Percentiles rank a stretch among this genome's conserved stretches.
Evolutionary conservation across 495 filamentous ascomycete genomes (phyloP).

Genomic region (Aspergillus saccharolyticus): DNA sequence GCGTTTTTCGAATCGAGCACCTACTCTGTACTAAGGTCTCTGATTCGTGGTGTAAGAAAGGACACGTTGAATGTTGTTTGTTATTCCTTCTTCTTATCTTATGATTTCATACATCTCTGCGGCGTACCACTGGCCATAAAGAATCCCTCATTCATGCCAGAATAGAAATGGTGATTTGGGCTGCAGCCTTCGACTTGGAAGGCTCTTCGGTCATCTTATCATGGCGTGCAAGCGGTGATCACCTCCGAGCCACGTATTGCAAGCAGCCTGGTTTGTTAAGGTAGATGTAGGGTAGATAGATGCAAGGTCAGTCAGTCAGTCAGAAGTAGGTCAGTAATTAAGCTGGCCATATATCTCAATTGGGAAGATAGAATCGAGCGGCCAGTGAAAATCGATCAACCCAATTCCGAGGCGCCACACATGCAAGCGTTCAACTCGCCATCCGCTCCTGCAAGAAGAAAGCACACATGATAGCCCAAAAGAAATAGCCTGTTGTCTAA

Average conservation of each 20-base stretch:
- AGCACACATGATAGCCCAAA: conserved; percentile 8
- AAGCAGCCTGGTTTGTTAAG: background rate
- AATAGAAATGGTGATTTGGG: background rate
- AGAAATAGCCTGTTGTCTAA: conserved; percentile 1
- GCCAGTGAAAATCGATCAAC: background rate
- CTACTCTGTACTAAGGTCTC: background rate
- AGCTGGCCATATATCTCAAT: background rate
- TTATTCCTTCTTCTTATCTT: no score
- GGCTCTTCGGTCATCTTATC: background rate
- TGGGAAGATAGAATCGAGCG: background rate
- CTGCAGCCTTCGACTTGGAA: background rate
- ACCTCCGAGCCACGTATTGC: background rate
- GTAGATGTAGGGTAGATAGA: no score
- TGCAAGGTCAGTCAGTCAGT: no score
- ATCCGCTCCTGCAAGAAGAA: background rate
- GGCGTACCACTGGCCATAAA: background rate
- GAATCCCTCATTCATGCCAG: background rate
- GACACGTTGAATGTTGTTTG: background rate
- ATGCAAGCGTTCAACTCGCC: background rate
- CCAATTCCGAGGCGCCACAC: background rate
- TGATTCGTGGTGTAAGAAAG: background rate
- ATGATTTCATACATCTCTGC: no score
- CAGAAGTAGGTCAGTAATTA: background rate
- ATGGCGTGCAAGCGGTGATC: background rate
- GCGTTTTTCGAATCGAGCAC: background rate